Conservation (phyloP, 2,329 filamentous ascomycete genomes). For the Acephala macrosclerotiorum region DNA sequence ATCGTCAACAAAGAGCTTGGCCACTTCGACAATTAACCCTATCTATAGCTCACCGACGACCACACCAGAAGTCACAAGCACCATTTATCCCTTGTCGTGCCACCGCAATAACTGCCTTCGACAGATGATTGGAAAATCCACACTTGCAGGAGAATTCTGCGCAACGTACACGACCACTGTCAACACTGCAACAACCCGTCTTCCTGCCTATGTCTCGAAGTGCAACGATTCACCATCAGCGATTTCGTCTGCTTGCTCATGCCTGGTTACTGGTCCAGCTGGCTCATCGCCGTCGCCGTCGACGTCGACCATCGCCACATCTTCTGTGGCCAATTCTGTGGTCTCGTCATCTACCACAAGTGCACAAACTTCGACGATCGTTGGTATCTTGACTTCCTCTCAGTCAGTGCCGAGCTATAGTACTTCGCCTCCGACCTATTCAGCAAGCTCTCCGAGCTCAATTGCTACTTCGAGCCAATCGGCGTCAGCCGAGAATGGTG, state of each 20-base stretch:
- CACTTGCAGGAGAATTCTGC: constrained; percentile 33
- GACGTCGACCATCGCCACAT: not conserved
- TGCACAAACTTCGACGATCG: not conserved
- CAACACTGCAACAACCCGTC: constrained; percentile 31
- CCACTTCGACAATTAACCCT: not conserved
- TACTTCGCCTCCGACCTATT: not conserved
- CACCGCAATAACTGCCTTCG: constrained; percentile 39
- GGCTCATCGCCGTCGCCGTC: not conserved
- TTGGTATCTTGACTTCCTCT: not conserved
- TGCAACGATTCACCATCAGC: constrained; percentile 32
- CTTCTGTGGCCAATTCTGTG: constrained; percentile 6
- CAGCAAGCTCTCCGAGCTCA: not conserved
- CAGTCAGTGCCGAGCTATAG: not conserved
- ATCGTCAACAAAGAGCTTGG: not conserved
- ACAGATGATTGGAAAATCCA: constrained; percentile 33
- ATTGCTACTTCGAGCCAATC: not conserved
- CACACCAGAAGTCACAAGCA: constrained; percentile 12
- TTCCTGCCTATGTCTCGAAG: constrained; percentile 37
- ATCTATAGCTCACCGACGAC: constrained; percentile 6
- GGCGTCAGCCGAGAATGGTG: not conserved
- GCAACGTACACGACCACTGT: constrained; percentile 36
- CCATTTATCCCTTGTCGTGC: constrained; percentile 27
- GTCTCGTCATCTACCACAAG: not conserved
- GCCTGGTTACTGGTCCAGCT: constrained; percentile 18
- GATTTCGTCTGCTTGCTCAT: constrained; percentile 40